Base-by-base conservation (phyloP, 352 stramenopile species). In the Thraustochytrium sp. region DNA sequence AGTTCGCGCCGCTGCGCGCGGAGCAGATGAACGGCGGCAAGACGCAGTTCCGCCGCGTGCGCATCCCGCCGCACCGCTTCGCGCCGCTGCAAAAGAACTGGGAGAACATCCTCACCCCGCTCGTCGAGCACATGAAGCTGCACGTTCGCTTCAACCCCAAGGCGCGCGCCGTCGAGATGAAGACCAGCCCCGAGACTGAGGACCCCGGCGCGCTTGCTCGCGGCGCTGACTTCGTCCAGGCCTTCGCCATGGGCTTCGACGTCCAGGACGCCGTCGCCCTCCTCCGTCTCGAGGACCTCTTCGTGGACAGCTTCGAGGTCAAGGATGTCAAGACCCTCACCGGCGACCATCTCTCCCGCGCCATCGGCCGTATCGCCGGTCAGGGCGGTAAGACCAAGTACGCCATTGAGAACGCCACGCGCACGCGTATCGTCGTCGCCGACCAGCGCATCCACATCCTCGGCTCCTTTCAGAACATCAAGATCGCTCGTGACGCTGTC, bases 211-310 rank as follows among this genome's bases (percentile, higher is more conserved):
- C 94, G 44, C 88, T 99, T 48, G 96, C 99, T 88, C 99, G 99
- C 85, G 87, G 29, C 31, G 82, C 84, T 11, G 87, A 90, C 61
- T 99, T 99, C 85, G 93, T 99, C 40, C 92, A 96, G 85, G 97
- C 96, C 37, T 99, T 99, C 88, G 98, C 99, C 94, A 94, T 99
- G 90, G 97, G 97, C 62, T 99, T 99, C 84, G 97, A 99, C 82
- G 95, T 99, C 46, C 92, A 97, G 86, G 94, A 98, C 84, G 93
- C 94, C 0, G 94, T 99, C 34, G 97, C 97, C 31, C 88, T 99
- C 65, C 89, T 99, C 83, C 93, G 97, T 88, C 91, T 99, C 59
- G 97, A 99, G 86, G 97, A 99, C 87, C 88, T 99, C 61, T 99
- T 94, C 86, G 87, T 97, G 18, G 97, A 99, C 88, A 98, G 93